Conservation (phyloP, 345 rosid species). For the Camelina laxa region DNA sequence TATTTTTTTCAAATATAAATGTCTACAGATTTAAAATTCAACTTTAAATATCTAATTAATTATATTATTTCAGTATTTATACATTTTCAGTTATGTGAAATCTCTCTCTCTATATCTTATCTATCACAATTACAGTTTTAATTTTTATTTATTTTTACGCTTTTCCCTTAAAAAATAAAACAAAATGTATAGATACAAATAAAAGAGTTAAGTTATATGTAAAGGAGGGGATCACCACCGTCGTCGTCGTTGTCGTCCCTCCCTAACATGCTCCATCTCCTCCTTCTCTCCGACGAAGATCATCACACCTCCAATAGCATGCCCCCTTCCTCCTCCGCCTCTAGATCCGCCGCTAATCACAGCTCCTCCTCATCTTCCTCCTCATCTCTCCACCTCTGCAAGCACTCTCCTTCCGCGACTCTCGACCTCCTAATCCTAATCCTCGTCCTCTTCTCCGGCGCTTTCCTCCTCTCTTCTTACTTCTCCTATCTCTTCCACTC, state of each 20-base stretch:
- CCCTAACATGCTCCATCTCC: conserved; percentile 63
- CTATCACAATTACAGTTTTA: too few species aligned
- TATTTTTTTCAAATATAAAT: background rate
- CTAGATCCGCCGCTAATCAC: conserved; percentile 40
- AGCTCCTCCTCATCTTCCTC: background rate
- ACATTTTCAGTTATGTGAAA: background rate
- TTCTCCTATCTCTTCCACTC: conserved; percentile 85
- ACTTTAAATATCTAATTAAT: background rate
- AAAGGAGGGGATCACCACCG: conserved; percentile 34
- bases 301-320: conserved; percentile 37
- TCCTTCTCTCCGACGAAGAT: conserved; percentile 44
- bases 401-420: conserved; percentile 87
- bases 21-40: background rate
- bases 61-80: background rate
- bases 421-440: conserved; percentile 83
- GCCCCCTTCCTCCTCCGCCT: conserved; percentile 44
- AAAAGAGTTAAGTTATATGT: conserved; percentile 10
- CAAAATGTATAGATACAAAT: conserved; percentile 32
- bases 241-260: conserved; percentile 2
- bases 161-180: background rate
- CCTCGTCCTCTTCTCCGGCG: conserved; percentile 78
- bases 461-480: conserved; percentile 78
- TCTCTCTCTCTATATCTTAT: background rate
- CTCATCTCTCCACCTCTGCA: conserved; percentile 53
- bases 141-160: background rate